Evolutionary conservation across 352 stramenopile species (phyloP).

Genomic region (Pythium phragmitis): DNA sequence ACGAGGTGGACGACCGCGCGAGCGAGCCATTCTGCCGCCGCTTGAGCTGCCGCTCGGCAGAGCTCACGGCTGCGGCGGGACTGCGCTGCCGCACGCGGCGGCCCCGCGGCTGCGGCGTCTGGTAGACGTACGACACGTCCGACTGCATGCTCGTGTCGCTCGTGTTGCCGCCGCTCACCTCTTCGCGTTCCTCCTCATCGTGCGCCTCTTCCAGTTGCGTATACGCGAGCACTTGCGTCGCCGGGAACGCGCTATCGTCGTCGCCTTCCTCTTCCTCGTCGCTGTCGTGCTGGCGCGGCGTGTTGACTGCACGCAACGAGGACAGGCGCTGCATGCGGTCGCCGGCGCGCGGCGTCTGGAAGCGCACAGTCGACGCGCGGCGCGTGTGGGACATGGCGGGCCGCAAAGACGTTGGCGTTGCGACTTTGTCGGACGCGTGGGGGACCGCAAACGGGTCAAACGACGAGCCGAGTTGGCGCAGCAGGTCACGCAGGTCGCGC

Average conservation of each 20-base stretch:
- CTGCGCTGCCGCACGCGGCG: conserved; percentile 25
- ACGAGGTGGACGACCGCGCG: conserved; percentile 27
- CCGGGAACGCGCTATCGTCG: neutral
- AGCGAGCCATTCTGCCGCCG: neutral
- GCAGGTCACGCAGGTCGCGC: conserved; percentile 38
- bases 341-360: conserved; percentile 18
- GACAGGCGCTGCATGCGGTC: neutral
- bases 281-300: conserved; percentile 1
- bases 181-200: neutral
- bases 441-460: conserved; percentile 19
- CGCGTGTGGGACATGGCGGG: neutral
- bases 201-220: neutral
- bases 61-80: conserved; percentile 13
- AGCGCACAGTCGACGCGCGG: conserved; percentile 24
- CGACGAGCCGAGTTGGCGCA: conserved; percentile 30
- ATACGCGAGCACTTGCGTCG: conserved; percentile 25
- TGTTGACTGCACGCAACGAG: neutral
- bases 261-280: conserved; percentile 7
- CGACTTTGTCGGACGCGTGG: neutral
- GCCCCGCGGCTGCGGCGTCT: conserved; percentile 35
- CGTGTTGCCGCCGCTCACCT: conserved; percentile 20
- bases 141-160: conserved; percentile 33
- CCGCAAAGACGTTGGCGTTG: neutral
- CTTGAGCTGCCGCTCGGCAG: conserved; percentile 20
- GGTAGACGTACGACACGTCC: conserved; percentile 67